Conservation (phyloP, 345 rosid genomes). For the Eucalyptus sp. region DNA sequence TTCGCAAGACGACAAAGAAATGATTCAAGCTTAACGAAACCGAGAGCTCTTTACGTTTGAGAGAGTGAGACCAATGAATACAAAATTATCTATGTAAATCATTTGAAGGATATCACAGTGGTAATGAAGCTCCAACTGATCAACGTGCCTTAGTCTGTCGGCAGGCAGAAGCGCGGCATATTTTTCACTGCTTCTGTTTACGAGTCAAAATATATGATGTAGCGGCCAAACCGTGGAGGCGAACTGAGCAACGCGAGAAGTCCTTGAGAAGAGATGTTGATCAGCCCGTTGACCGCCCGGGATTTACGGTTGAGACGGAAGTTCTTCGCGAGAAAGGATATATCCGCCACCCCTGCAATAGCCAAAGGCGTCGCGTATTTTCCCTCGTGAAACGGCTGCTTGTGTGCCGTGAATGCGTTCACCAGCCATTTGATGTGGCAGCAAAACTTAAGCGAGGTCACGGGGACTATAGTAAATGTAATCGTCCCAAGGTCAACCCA, state of each 20-base stretch:
- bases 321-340: conserved; percentile 31
- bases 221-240: conserved; percentile 26
- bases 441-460: background rate
- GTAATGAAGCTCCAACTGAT: background rate
- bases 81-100: background rate
- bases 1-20: background rate
- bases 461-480: conserved; percentile 3
- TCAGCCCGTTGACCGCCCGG: conserved; percentile 8
- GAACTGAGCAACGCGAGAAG: conserved; percentile 11
- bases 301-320: conserved; percentile 19
- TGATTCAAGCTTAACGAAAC: background rate
- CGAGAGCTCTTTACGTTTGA: background rate
- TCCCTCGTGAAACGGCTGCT: background rate
- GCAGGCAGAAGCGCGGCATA: background rate
- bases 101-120: background rate
- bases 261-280: conserved; percentile 2
- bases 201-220: background rate
- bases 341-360: conserved; percentile 26
- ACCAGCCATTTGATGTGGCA: conserved; percentile 16
- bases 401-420: background rate
- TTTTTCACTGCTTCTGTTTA: background rate
- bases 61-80: background rate
- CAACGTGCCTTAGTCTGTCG: background rate
- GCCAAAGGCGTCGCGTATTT: conserved; percentile 18
- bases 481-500: conserved; percentile 14